These are phyloP conservation scores for Cytospora chrysosperma DNA, from an alignment of 2,329 filamentous ascomycete genomes.

Conservation along the genomic window DNA sequence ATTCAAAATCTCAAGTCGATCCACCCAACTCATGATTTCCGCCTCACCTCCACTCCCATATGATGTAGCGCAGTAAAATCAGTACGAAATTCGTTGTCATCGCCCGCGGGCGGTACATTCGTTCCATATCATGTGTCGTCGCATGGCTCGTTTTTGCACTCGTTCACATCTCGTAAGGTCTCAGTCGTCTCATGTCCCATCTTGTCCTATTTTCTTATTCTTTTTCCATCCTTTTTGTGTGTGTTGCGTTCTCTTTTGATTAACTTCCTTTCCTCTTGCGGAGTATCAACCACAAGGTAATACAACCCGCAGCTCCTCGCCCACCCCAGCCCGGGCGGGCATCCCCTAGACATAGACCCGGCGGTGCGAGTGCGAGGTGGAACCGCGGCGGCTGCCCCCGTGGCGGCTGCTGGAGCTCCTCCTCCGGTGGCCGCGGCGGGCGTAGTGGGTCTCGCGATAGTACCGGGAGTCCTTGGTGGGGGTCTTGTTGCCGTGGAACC, in stretches of 20 bases:
- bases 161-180: too few species aligned
- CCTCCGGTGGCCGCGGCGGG: constrained; percentile 45
- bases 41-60: not conserved
- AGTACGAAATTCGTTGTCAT: not conserved
- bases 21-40: not conserved
- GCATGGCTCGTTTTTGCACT: not conserved
- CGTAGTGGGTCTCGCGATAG: constrained; percentile 48
- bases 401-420: constrained; percentile 43
- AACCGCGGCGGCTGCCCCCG: constrained; percentile 36
- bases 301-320: not conserved
- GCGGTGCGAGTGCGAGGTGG: constrained; percentile 49
- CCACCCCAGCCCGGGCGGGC: not conserved
- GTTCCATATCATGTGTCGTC: not conserved
- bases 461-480: constrained; percentile 26
- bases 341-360: constrained; percentile 48
- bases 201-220: not conserved
- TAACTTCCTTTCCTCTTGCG: not conserved
- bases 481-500: constrained; percentile 50
- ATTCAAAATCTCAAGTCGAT: not conserved
- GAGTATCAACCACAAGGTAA: not conserved
- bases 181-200: not conserved
- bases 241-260: not conserved
- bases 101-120: not conserved
- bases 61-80: not conserved
- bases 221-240: not conserved